phyloP scores from a whole-genome alignment of 2,329 filamentous ascomycete species.

The Xylaria sp. region DNA sequence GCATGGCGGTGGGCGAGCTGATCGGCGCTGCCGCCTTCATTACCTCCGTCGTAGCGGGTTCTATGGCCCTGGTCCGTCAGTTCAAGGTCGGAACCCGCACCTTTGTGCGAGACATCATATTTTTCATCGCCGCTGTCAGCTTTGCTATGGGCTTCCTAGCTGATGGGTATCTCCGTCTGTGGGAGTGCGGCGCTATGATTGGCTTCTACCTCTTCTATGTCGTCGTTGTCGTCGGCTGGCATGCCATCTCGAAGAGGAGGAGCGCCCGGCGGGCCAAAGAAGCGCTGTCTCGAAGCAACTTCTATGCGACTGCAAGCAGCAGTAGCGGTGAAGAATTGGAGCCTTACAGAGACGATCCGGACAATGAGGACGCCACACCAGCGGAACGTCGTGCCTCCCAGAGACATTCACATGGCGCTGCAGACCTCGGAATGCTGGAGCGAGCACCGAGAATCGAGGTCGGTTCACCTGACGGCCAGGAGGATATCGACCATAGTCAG shows the following conservation, averaged over 20 bases:
- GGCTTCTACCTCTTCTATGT: constrained; percentile 91
- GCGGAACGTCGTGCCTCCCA: constrained; percentile 32
- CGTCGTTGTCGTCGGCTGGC: constrained; percentile 83
- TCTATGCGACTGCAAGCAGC: constrained; percentile 58
- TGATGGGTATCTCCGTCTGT: constrained; percentile 80
- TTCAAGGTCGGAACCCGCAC: constrained; percentile 89
- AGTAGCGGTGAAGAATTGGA: constrained; percentile 58
- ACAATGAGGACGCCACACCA: constrained; percentile 49
- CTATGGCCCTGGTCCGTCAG: constrained; percentile 94
- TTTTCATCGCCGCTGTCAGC: constrained; percentile 83
- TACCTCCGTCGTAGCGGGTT: constrained; percentile 91
- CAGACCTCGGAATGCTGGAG: constrained; percentile 50
- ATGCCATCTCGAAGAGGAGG: constrained; percentile 76
- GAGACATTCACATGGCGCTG: constrained; percentile 35
- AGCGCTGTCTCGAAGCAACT: constrained; percentile 73
- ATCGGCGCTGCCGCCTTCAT: constrained; percentile 96
- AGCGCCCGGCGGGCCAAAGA: constrained; percentile 65
- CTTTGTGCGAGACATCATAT: constrained; percentile 88
- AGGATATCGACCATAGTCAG: constrained; percentile 56
- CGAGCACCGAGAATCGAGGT: constrained; percentile 52
- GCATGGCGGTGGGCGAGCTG: constrained; percentile 91
- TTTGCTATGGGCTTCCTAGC: constrained; percentile 88
- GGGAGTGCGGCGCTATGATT: constrained; percentile 92
- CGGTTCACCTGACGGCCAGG: constrained; percentile 43
- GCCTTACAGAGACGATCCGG: constrained; percentile 66